Conservation (phyloP, 2,329 filamentous ascomycete species). For the Pseudopithomyces chartarum region DNA sequence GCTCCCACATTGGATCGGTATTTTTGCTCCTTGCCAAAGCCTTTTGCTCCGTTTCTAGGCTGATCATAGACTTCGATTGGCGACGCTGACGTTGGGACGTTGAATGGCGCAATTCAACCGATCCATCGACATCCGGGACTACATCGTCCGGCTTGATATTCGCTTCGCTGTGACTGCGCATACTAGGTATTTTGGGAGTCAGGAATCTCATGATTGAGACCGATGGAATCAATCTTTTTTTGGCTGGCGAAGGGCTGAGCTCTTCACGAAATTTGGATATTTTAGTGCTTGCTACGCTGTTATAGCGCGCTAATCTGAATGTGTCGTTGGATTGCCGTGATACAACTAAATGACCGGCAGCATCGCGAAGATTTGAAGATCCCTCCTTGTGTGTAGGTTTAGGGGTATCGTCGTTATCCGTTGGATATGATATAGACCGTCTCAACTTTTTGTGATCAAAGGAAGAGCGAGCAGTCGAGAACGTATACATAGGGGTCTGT, state of each 20-base stretch:
- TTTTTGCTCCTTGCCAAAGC: slow-evolving; percentile 29
- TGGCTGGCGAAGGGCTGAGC: slow-evolving; percentile 38
- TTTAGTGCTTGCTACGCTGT: slow-evolving; percentile 38
- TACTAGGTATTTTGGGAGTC: slow-evolving; percentile 29
- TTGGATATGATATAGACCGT: slow-evolving; percentile 28
- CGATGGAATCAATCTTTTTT: slow-evolving; percentile 29
- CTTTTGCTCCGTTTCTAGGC: slow-evolving; percentile 34
- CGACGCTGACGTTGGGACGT: slow-evolving; percentile 25
- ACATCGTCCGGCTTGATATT: slow-evolving; percentile 20
- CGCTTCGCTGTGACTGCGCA: slow-evolving; percentile 40
- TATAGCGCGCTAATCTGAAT: slow-evolving; percentile 21
- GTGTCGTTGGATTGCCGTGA: neutral
- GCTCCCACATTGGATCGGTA: slow-evolving; percentile 39
- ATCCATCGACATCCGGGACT: slow-evolving; percentile 23
- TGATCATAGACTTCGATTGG: slow-evolving; percentile 37
- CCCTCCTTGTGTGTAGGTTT: slow-evolving; percentile 19
- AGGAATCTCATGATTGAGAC: slow-evolving; percentile 38
- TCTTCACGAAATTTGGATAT: slow-evolving; percentile 44
- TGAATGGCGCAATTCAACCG: slow-evolving; percentile 18
- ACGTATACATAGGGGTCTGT: slow-evolving; percentile 10
- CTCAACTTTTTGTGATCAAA: slow-evolving; percentile 14
- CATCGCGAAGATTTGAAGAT: slow-evolving; percentile 11
- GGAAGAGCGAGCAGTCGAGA: slow-evolving; percentile 14
- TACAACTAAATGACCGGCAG: neutral
- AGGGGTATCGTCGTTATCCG: slow-evolving; percentile 31